A percentile compares a stretch with the other conserved stretches of the same genome.
Conservation (phyloP, 331 rosid species). For the Pyracantha coccinea region DNA sequence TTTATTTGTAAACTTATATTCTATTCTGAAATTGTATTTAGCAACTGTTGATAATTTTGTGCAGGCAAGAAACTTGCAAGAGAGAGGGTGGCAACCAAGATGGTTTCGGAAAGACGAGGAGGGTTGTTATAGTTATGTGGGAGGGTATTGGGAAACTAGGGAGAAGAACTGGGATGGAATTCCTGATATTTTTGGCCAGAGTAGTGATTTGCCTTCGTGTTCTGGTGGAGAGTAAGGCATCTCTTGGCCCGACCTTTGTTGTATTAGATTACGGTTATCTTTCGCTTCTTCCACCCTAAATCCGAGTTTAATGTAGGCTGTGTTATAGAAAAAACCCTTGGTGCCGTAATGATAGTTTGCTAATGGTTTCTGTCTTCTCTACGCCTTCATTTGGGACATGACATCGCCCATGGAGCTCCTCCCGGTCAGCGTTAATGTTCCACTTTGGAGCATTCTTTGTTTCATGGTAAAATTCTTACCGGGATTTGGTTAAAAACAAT, state of each 20-base stretch:
- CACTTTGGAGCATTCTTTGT: too few relatives aligned
- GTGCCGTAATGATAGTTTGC: slow-evolving; percentile 1
- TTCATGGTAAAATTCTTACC: too few relatives aligned
- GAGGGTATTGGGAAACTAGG: slow-evolving; percentile 96
- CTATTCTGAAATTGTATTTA: neutral
- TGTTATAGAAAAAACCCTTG: slow-evolving; percentile 15
- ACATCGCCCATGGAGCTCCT: neutral
- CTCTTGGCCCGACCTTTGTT: slow-evolving; percentile 2
- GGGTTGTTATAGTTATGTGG: slow-evolving; percentile 70
- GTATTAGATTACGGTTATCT: slow-evolving; percentile 6
- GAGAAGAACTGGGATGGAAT: slow-evolving; percentile 72
- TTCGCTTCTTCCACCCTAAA: slow-evolving; percentile 10
- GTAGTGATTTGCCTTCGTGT: slow-evolving; percentile 49
- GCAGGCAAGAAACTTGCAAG: slow-evolving; percentile 97
- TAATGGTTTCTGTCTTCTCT: too few relatives aligned
- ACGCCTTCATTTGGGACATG: neutral
- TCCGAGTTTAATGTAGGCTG: slow-evolving; percentile 31
- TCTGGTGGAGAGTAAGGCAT: slow-evolving; percentile 46
- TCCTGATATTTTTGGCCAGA: slow-evolving; percentile 80
- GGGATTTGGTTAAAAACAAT: neutral
- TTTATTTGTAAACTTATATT: neutral
- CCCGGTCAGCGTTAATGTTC: neutral
- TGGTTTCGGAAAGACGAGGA: slow-evolving; percentile 90
- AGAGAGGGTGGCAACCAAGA: slow-evolving; percentile 97
- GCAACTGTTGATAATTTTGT: slow-evolving; percentile 5